phyloP scores from a whole-genome alignment of 148 eudicot species.

The Nepenthes gracilis region DNA sequence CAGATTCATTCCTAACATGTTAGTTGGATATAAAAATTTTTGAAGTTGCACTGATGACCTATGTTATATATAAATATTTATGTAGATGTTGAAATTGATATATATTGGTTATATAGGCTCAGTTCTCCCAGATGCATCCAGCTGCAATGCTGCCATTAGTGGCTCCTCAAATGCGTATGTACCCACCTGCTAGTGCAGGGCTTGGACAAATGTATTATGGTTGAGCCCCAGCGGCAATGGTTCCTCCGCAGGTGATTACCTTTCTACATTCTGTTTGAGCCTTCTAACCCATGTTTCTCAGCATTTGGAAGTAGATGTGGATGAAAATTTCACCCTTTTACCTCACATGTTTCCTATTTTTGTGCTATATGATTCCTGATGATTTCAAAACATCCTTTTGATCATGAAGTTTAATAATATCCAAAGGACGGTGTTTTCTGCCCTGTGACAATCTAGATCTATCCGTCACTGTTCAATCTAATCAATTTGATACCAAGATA shows the following conservation, averaged over 20 bases:
- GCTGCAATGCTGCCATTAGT: conserved; percentile 49
- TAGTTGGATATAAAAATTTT: not conserved
- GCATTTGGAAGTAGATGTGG: too few relatives aligned
- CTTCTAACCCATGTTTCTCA: too few relatives aligned
- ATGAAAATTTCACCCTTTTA: too few relatives aligned
- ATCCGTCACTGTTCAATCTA: too few relatives aligned
- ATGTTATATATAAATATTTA: not conserved
- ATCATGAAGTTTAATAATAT: too few relatives aligned
- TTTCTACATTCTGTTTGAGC: not conserved
- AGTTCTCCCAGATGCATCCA: conserved; percentile 76
- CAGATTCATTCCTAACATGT: not conserved
- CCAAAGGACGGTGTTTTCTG: too few relatives aligned
- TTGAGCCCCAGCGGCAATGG: conserved; percentile 63
- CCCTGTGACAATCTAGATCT: too few relatives aligned
- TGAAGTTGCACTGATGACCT: not conserved
- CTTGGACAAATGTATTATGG: conserved; percentile 77
- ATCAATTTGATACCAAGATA: too few relatives aligned
- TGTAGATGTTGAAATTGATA: not conserved
- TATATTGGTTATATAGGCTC: conserved; percentile 38
- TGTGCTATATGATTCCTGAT: too few relatives aligned
- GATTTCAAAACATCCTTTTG: too few relatives aligned
- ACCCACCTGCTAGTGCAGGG: conserved; percentile 78
- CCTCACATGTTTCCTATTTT: too few relatives aligned
- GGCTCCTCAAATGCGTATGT: conserved; percentile 78
- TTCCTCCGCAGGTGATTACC: conserved; percentile 60